Evolutionary conservation across 257 asterid genomes (phyloP).

Genomic region (Plantago elongata): DNA sequence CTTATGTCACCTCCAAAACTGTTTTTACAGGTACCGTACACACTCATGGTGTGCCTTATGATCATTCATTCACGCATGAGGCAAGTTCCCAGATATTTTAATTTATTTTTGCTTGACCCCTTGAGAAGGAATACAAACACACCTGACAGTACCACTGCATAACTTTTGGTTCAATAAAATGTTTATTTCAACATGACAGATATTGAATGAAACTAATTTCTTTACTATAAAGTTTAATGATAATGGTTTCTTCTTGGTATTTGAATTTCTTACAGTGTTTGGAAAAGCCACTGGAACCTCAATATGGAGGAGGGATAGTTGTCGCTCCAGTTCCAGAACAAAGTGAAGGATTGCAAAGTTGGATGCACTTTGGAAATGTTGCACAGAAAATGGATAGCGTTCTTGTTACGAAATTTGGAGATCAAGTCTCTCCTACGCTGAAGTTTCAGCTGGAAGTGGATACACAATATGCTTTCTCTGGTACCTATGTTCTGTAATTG

Average conservation of each 20-base stretch:
- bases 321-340: slow-evolving; percentile 23
- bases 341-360: slow-evolving; percentile 26
- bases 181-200: no score
- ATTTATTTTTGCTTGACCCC: not conserved
- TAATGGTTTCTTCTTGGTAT: not conserved
- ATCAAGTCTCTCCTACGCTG: slow-evolving; percentile 12
- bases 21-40: not conserved
- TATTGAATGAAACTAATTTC: not conserved
- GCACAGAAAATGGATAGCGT: not conserved
- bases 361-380: slow-evolving; percentile 16
- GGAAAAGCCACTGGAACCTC: slow-evolving; percentile 30
- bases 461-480: slow-evolving; percentile 21
- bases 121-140: no score
- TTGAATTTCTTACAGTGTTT: slow-evolving; percentile 22
- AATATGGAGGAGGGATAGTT: slow-evolving; percentile 33
- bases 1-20: not conserved
- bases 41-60: slow-evolving; percentile 4
- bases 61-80: slow-evolving; percentile 10
- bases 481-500: not conserved
- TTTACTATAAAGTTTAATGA: not conserved
- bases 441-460: slow-evolving; percentile 18
- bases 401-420: slow-evolving; percentile 13
- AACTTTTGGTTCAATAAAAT: no score
- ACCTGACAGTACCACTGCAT: no score
- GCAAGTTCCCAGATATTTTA: slow-evolving; percentile 5